Base-by-base conservation (phyloP, 2,329 filamentous ascomycete genomes). In the Nigrospora oryzae region DNA sequence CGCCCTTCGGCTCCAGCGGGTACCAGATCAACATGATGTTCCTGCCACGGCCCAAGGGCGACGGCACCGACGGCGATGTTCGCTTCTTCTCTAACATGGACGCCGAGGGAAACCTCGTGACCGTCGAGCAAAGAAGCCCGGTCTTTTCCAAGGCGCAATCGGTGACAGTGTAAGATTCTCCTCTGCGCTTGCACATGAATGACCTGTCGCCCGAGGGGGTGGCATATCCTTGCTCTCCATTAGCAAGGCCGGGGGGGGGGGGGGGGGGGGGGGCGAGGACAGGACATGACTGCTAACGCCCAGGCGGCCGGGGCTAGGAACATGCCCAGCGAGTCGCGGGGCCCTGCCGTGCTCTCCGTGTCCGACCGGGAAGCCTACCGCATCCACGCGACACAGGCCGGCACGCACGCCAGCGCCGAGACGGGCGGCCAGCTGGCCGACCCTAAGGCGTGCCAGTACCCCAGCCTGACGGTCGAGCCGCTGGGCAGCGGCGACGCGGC, bases 11-110 rank as follows among this genome's bases (percentile, higher is more conserved):
- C 3, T 43, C 45, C 32, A 48, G 41, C 44, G 41, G 36, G 30
- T 51, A 48, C 16, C 50, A 44, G 36, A 41, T 53, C 23, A 46
- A 37, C 11, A 30, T 51, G 19, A 42, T 45, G 15, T 42, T 44
- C 43, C 48, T 53, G 47, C 40, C 14, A 4, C 38, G 40, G 12
- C 51, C 49, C 2, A 45, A 19, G 4, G 51, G 51, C 4, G 51
- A 53, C 7, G 49, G 49, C 10, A 49, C 45, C 5, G 45, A 42
- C 11, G 46, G 10, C 4, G 41, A 51, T 11, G 51, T 48, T 11
- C 46, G 49, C 8, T 45, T 48, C 7, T 46, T 52, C 7, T 43
- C 51, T 11, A 30, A 51, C 11, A 42, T 44, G 3, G 13, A 44
- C 1, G 15, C 28, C 1, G 34, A 48, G 38, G 11, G 23, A 15